Base-by-base conservation (phyloP, 2,329 filamentous ascomycete genomes). In the Chalaropsis ovoidea region DNA sequence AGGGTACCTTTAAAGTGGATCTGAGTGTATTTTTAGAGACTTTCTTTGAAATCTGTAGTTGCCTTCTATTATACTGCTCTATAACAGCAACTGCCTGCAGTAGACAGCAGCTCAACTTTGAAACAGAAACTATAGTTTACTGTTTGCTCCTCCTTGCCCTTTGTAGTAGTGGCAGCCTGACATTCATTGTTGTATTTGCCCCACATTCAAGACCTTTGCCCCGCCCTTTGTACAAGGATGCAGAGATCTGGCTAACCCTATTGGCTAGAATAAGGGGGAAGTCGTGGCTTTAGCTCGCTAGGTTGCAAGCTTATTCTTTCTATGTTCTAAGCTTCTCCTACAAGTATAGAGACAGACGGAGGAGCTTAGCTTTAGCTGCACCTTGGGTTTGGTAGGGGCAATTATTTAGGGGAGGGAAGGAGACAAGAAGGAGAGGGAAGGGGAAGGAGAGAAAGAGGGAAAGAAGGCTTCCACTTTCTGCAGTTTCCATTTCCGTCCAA, bases 401-500 rank as follows among this genome's bases (percentile, higher is more conserved):
- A n/a, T n/a, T n/a, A n/a, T n/a, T n/a, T n/a, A n/a, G n/a, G 22
- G 19, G n/a, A 3, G 19, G 13, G n/a, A 49, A 3, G 6, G 31
- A 31, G 6, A 2, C 31, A 31, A 31, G 3, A 3, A 31, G 31
- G 31, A 31, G 31, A 31, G 31, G 31, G 6, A 31, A 6, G 31
- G 31, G 31, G 31, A 31, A 31, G 31, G 31, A 31, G 3, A 39
- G n/a, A n/a, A n/a, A 10, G 8, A 39, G 35, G 8, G 35, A 39
- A 39, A 7, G 35, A 39, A n/a, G n/a, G 19, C 24, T 27, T 27
- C 11, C 2, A 24, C 13, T 24, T 61, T 61, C 22, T 61, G 11
- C 19, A 43, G 39, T 45, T 61, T 61, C 58, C 60, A 43, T 61
- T 61, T 61, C 6, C 24, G 35, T 61, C 41, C 41, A 61, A 15